phyloP scores from a whole-genome alignment of 148 eudicot species.

The Pharnaceum exiguum region DNA sequence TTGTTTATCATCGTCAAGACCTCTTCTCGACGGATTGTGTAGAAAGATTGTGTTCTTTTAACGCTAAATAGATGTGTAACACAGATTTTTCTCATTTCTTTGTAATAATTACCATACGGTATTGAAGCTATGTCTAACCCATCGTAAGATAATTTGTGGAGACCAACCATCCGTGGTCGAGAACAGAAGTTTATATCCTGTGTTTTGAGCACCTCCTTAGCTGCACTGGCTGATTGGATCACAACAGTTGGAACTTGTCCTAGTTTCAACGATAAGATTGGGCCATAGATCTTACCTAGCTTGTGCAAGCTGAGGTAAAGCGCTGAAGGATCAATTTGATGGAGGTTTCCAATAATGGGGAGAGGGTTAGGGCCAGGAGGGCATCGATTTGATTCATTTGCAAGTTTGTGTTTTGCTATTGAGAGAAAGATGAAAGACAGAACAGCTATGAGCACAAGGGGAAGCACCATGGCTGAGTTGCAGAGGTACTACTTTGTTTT shows the following conservation, averaged over 20 bases:
- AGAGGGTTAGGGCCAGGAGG: slow-evolving; percentile 15
- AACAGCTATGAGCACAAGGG: too few relatives aligned
- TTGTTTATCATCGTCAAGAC: slow-evolving; percentile 7
- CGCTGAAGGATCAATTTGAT: background rate
- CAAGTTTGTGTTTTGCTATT: background rate
- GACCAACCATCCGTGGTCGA: slow-evolving; percentile 7
- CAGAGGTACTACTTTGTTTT: too few relatives aligned
- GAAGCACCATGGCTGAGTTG: too few relatives aligned
- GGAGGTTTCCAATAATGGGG: slow-evolving; percentile 16
- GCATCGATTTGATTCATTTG: background rate
- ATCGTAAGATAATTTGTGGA: slow-evolving; percentile 20
- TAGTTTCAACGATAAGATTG: slow-evolving; percentile 1
- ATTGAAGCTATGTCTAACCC: slow-evolving; percentile 10
- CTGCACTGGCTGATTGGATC: slow-evolving; percentile 20
- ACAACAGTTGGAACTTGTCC: slow-evolving; percentile 8
- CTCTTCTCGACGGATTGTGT: slow-evolving; percentile 14
- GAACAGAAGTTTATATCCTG: slow-evolving; percentile 21
- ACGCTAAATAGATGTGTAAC: slow-evolving; percentile 18
- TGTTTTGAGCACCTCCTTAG: slow-evolving; percentile 23
- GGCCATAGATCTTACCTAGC: slow-evolving; percentile 11
- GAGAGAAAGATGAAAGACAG: background rate
- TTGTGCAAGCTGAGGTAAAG: slow-evolving; percentile 6
- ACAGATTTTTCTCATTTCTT: slow-evolving; percentile 16
- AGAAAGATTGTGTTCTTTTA: slow-evolving; percentile 14
- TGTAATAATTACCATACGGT: slow-evolving; percentile 6